Percentiles rank a stretch among this genome's conserved stretches.
Conservation (phyloP, 2,329 filamentous ascomycete species). For the Penicillium corylophilum region DNA sequence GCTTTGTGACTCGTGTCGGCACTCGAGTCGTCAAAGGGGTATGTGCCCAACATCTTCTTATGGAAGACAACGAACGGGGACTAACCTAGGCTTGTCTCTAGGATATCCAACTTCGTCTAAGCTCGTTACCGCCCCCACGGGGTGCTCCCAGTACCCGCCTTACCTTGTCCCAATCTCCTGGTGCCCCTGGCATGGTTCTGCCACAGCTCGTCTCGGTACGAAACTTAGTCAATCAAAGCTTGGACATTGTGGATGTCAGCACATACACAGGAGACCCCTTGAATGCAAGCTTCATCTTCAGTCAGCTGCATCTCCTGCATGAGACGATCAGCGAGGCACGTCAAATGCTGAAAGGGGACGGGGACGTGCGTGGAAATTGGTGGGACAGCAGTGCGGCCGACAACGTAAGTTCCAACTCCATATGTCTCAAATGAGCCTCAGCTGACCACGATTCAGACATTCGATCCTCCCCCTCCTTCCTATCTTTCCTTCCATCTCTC, state of each 20-base stretch:
- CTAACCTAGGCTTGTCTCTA: constrained; percentile 30
- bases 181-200: constrained; percentile 61
- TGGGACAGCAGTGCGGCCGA: constrained; percentile 55
- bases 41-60: constrained; percentile 37
- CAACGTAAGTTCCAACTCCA: constrained; percentile 51
- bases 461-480: constrained; percentile 62
- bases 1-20: constrained; percentile 84
- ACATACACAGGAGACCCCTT: constrained; percentile 68
- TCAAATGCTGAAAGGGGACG: constrained; percentile 56
- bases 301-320: constrained; percentile 58
- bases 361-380: constrained; percentile 54
- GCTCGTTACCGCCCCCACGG: constrained; percentile 50
- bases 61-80: neutral
- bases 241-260: constrained; percentile 79
- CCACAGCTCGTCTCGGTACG: constrained; percentile 70
- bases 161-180: constrained; percentile 52
- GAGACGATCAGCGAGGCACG: constrained; percentile 64
- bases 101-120: constrained; percentile 74
- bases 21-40: constrained; percentile 90
- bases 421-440: neutral
- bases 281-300: constrained; percentile 57
- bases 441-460: constrained; percentile 40
- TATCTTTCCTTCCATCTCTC: constrained; percentile 71
- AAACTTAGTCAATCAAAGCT: constrained; percentile 74
- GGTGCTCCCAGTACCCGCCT: constrained; percentile 53